A percentile compares a stretch with the other conserved stretches of the same genome.
Evolutionary conservation across 257 asterid species (phyloP).

Genomic region (Scutellaria galericulata): DNA sequence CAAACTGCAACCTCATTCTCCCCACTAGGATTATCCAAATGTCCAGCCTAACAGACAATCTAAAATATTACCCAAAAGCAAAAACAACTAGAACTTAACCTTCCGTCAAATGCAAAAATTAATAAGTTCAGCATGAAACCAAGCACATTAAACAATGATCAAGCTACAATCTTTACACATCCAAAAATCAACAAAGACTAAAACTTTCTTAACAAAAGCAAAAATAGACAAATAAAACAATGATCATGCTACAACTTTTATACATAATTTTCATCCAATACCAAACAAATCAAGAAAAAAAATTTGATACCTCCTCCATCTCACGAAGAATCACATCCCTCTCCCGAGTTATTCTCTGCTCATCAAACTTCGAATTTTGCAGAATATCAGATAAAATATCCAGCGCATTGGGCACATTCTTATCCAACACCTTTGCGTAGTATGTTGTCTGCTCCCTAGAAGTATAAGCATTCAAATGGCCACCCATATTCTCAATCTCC

Average conservation of each 20-base stretch:
- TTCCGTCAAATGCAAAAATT: background rate
- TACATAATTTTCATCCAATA: constrained; percentile 9
- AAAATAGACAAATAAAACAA: background rate
- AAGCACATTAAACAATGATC: background rate
- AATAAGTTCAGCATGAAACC: background rate
- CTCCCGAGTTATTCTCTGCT: constrained; percentile 69
- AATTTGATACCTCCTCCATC: constrained; percentile 84
- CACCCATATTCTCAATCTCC: constrained; percentile 98
- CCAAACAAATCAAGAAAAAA: constrained; percentile 7
- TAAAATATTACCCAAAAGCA: background rate
- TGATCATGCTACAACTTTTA: constrained; percentile 14
- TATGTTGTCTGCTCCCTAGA: constrained; percentile 93
- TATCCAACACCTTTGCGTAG: constrained; percentile 78
- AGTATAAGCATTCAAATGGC: constrained; percentile 94
- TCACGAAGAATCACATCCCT: constrained; percentile 90
- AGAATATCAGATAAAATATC: constrained; percentile 84
- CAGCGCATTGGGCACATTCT: constrained; percentile 66
- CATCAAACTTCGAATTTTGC: constrained; percentile 80
- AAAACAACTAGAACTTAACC: background rate
- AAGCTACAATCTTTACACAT: constrained; percentile 19
- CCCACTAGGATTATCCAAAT: background rate
- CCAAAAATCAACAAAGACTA: background rate
- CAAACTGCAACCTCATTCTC: background rate
- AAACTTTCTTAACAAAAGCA: background rate
- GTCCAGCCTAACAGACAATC: background rate